These are phyloP conservation scores for Fusarium paranaense DNA, from an alignment of 2,329 filamentous ascomycete genomes.

Conservation along the genomic window DNA sequence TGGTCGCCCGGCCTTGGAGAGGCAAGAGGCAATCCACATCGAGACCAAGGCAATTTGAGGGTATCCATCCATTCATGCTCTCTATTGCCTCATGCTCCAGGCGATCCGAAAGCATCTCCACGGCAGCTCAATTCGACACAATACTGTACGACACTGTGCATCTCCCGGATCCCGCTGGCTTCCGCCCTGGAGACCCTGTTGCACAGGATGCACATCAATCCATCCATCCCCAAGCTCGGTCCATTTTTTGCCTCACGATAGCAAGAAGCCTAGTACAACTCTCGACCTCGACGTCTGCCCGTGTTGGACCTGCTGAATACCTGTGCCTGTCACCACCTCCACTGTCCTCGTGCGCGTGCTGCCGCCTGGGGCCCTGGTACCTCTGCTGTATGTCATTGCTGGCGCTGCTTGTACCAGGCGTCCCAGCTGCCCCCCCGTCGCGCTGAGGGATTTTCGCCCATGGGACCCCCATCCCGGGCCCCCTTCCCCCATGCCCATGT, in stretches of 20 bases:
- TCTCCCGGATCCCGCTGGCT: conserved; percentile 38
- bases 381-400: conserved; percentile 43
- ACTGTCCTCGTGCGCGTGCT: conserved; percentile 25
- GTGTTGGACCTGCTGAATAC: conserved; percentile 24
- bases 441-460: conserved; percentile 46
- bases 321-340: conserved; percentile 13
- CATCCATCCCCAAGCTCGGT: conserved; percentile 16
- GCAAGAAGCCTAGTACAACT: conserved; percentile 20
- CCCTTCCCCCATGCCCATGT: conserved; percentile 35
- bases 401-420: conserved; percentile 34
- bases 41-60: conserved; percentile 15
- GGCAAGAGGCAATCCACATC: conserved; percentile 2
- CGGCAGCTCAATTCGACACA: conserved; percentile 9
- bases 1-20: conserved; percentile 16
- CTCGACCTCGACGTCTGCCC: conserved; percentile 4
- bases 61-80: conserved; percentile 18
- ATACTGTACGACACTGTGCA: conserved; percentile 37
- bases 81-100: conserved; percentile 5
- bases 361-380: conserved; percentile 37
- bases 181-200: conserved; percentile 22
- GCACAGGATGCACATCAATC: conserved; percentile 29
- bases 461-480: conserved; percentile 26
- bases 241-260: conserved; percentile 36
- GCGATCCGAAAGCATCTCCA: conserved; percentile 14
- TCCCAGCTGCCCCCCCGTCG: conserved; percentile 28